Evolutionary conservation across 768 basidiomycete genomes (phyloP).

Genomic region (Lyophyllum shimeji): DNA sequence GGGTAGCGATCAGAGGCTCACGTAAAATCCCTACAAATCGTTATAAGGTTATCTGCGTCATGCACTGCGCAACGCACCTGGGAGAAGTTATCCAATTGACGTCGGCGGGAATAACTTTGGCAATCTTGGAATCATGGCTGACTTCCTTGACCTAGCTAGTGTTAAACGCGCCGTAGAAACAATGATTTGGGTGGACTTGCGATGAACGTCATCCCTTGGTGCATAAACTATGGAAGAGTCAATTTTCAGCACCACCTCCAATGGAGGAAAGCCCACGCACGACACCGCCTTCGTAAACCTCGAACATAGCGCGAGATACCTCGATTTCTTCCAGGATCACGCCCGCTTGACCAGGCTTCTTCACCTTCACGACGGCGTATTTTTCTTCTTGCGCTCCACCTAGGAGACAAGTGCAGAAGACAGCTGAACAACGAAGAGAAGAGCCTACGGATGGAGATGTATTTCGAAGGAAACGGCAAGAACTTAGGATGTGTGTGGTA

Average conservation of each 20-base stretch:
- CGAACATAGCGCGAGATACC: slow-evolving; percentile 79
- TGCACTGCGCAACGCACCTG: slow-evolving; percentile 36
- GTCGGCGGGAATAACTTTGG: slow-evolving; percentile 68
- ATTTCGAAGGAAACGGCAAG: slow-evolving; percentile 71
- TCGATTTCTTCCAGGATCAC: slow-evolving; percentile 80
- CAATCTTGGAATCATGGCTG: slow-evolving; percentile 74
- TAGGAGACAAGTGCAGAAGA: slow-evolving; percentile 15
- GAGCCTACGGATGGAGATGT: slow-evolving; percentile 63
- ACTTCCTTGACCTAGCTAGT: slow-evolving; percentile 68
- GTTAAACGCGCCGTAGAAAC: neutral
- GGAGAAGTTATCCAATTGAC: slow-evolving; percentile 84
- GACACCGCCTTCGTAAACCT: slow-evolving; percentile 87
- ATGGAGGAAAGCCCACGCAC: slow-evolving; percentile 36
- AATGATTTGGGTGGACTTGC: slow-evolving; percentile 36
- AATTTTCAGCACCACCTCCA: neutral
- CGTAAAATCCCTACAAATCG: slow-evolving; percentile 70
- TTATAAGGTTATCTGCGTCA: neutral
- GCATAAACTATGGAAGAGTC: slow-evolving; percentile 62
- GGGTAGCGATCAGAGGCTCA: slow-evolving; percentile 29
- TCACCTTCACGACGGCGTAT: slow-evolving; percentile 72
- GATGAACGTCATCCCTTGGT: slow-evolving; percentile 81
- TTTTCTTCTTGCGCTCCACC: slow-evolving; percentile 74
- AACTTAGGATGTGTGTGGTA: slow-evolving; percentile 81
- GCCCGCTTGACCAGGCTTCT: slow-evolving; percentile 32
- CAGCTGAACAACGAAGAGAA: neutral